phyloP scores from a whole-genome alignment of 805 yeast species.

The Kodamaea fukazawae region DNA sequence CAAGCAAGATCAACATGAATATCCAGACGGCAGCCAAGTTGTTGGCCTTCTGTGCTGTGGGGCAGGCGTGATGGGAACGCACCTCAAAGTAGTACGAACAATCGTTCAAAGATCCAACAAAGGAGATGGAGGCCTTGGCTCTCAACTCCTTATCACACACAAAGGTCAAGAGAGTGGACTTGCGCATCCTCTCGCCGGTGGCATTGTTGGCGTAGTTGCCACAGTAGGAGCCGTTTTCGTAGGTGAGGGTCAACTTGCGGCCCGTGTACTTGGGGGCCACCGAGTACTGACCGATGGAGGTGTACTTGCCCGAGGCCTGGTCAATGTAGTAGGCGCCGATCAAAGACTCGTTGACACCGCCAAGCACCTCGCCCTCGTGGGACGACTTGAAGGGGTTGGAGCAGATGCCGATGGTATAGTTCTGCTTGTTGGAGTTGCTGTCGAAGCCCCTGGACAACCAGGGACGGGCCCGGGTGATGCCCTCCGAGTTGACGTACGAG shows the following conservation, averaged over 20 bases:
- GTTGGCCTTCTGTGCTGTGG: constrained; percentile 67
- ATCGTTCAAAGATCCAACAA: constrained; percentile 67
- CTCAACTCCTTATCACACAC: constrained; percentile 76
- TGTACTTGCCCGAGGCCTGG: constrained; percentile 30
- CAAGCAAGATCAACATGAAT: constrained; percentile 50
- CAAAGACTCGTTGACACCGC: constrained; percentile 35
- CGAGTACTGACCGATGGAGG: constrained; percentile 50
- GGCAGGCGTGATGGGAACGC: constrained; percentile 81
- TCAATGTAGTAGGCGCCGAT: constrained; percentile 46
- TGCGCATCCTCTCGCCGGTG: constrained; percentile 48
- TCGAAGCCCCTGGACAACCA: constrained; percentile 75
- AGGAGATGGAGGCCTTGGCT: constrained; percentile 62
- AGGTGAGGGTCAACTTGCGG: constrained; percentile 64
- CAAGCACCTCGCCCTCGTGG: constrained; percentile 45
- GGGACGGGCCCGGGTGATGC: constrained; percentile 34
- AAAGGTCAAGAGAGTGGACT: constrained; percentile 66
- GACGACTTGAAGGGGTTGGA: constrained; percentile 45
- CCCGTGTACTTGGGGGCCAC: constrained; percentile 69
- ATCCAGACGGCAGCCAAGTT: constrained; percentile 65
- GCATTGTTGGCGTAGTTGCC: constrained; percentile 32
- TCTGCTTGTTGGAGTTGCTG: constrained; percentile 43
- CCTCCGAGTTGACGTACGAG: constrained; percentile 36
- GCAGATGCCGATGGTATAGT: constrained; percentile 61
- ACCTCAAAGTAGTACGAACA: constrained; percentile 85
- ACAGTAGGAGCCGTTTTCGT: constrained; percentile 66